phyloP scores from a whole-genome alignment of 1,284 basidiomycete species.

The Xanthoconium separans region DNA sequence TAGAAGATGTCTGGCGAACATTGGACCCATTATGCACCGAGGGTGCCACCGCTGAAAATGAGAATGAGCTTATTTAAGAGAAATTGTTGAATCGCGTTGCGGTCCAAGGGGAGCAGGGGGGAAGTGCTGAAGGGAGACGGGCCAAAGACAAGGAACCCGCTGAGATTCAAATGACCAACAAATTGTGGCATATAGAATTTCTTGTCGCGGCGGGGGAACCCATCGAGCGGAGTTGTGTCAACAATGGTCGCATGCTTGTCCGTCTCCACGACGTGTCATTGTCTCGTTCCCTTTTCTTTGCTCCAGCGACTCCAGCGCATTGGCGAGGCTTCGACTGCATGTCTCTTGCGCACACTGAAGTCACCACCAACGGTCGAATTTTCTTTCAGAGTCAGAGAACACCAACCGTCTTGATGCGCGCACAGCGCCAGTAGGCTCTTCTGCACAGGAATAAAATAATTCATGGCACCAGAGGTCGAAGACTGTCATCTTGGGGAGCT shows the following conservation, averaged over 20 bases:
- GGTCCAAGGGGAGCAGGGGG: too few species aligned
- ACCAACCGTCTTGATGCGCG: slow-evolving; percentile 12
- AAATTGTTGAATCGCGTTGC: not conserved
- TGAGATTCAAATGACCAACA: slow-evolving; percentile 9
- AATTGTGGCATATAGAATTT: slow-evolving; percentile 17
- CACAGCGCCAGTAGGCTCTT: not conserved
- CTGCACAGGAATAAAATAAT: not conserved
- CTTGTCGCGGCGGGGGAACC: slow-evolving; percentile 2
- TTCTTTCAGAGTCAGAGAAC: not conserved
- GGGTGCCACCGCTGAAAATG: too few species aligned
- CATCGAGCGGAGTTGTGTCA: slow-evolving; percentile 19
- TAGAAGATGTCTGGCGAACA: too few species aligned
- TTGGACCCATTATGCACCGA: too few species aligned
- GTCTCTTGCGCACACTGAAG: not conserved
- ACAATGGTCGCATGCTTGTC: not conserved
- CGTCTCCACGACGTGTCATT: not conserved
- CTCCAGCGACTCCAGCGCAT: not conserved
- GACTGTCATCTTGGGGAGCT: slow-evolving; percentile 11
- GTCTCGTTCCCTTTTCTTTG: not conserved
- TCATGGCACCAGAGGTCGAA: slow-evolving; percentile 4
- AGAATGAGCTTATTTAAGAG: not conserved
- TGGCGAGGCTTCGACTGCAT: not conserved
- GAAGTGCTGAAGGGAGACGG: too few species aligned
- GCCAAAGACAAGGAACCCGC: not conserved
- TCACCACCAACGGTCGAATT: not conserved